Evolutionary conservation across 495 filamentous ascomycete species (phyloP), one percentile per base, ranked within the genome.

Genomic region (Penicillium parvum): DNA sequence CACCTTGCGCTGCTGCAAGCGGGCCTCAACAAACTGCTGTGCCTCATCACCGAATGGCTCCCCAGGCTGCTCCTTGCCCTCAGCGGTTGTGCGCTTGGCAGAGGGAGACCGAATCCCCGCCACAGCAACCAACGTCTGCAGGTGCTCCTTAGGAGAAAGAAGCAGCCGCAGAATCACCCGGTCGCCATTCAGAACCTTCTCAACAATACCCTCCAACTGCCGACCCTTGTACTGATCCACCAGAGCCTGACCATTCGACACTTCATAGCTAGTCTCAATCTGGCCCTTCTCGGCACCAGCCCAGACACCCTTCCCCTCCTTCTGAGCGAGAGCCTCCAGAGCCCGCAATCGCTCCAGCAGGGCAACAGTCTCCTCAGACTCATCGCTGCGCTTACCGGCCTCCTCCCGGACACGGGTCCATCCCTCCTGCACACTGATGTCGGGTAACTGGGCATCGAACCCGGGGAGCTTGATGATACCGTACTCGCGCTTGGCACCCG

Each of bases 341-440:
- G 67, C 72, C 37, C 83, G 79, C 30, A 99, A 76, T 41, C 81
- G 82, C 45, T 92, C 85, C 18, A 97, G 66, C 41, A 83, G 73
- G 34, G 76, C 70, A 32, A 79, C 54, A 9, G 81, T 73, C 32
- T 90, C 85, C 32, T 90, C 85, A 0, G 83, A 77, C 19, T 96
- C 86, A 36, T 95, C 89, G 49, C 86, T 88, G 28, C 83, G 77
- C 54, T 74, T 76, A 44, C 88, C 88, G 17, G 90, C 87, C 67
- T 97, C 92, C 43, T 99, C 91, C 36, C 94, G 78, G 26, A 99
- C 71, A 58, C 89, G 94, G 42, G 85, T 72, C 87, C 88, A 95
- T 37, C 94, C 94, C 50, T 91, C 85, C 43, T 84, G 76, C 30
- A 96, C 82, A 37, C 81, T 71, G 26, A 83, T 77, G 19, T 96